phyloP scores from a whole-genome alignment of 805 yeast genomes.

The Hermanozyma aechmeae region DNA sequence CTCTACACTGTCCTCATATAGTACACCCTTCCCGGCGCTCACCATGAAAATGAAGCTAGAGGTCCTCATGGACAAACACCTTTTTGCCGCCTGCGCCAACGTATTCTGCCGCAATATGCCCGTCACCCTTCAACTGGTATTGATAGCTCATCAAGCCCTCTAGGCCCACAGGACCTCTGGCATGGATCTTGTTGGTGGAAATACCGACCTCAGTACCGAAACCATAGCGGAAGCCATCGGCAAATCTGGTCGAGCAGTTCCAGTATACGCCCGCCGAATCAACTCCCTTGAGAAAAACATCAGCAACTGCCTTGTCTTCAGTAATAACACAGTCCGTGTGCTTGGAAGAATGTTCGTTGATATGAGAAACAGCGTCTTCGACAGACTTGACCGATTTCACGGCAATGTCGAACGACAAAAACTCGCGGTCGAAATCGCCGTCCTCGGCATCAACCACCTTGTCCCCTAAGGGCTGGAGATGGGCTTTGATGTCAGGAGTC shows the following conservation, averaged over 20 bases:
- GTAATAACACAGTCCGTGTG: slow-evolving; percentile 94
- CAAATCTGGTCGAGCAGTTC: slow-evolving; percentile 96
- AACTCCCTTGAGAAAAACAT: slow-evolving; percentile 68
- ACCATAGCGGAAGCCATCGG: slow-evolving; percentile 97
- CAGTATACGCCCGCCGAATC: slow-evolving; percentile 97
- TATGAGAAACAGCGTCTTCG: slow-evolving; percentile 73
- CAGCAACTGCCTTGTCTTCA: slow-evolving; percentile 60
- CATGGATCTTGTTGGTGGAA: slow-evolving; percentile 93
- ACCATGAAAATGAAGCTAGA: too few relatives aligned
- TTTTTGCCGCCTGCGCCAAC: slow-evolving; percentile 85
- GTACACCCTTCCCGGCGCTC: too few relatives aligned
- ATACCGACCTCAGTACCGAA: slow-evolving; percentile 99
- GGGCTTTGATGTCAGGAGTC: slow-evolving; percentile 38
- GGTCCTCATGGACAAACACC: slow-evolving; percentile 65
- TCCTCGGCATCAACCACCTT: slow-evolving; percentile 40
- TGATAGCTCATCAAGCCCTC: slow-evolving; percentile 96
- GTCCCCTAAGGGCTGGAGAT: slow-evolving; percentile 10
- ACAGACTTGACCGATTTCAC: slow-evolving; percentile 52
- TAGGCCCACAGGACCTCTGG: slow-evolving; percentile 97
- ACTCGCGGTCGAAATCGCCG: slow-evolving; percentile 76
- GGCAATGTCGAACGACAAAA: slow-evolving; percentile 74
- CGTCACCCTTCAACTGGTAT: slow-evolving; percentile 84
- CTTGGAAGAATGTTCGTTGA: slow-evolving; percentile 86
- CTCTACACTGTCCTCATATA: too few relatives aligned
- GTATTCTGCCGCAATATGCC: slow-evolving; percentile 89